Base-by-base conservation (phyloP, 495 filamentous ascomycete species). In the Usnea hakonensis region DNA sequence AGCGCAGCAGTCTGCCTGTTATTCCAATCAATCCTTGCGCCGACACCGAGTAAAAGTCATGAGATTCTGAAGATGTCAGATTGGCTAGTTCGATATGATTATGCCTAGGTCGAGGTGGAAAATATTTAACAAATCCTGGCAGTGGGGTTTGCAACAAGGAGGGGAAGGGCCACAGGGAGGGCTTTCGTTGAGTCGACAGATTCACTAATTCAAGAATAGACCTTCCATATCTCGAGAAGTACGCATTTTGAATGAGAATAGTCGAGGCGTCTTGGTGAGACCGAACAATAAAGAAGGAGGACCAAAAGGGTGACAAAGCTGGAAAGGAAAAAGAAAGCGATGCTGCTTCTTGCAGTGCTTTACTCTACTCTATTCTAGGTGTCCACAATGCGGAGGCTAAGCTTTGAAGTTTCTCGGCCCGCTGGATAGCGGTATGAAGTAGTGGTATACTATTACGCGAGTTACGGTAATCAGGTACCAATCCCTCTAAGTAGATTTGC, bases 1-100 rank as follows among this genome's bases (percentile, higher is more conserved):
- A 61, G 58, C 50, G 57, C 58, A 40, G 41, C 57, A 30, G 35
- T 57, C 16, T 26, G 38, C 57, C 40, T 35, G n/a, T 33, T 4
- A 14, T 11, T 26, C 50, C 37, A 9, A 30, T 43, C 28, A 44
- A 62, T 17, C 60, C 17, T 28, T 28, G 14, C 19, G 32, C n/a
- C 28, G 28, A 11, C 16, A 23, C 60, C 40, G 1, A 23, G 11
- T 17, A 60, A 35, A 28, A 37, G 26, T 56, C 54, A 62, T 62
- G 11, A 30, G 28, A 37, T 9, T 17, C 21, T 19, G n/a, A 19
- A 19, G 26, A 30, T 1, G 32, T 36, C 14, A n/a, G 3, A 30
- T 53, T 36, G 21, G 26, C 7, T 60, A 16, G 13, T 19, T 2
- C 40, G n/a, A 46, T 23, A 6, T 26, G 43, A 46, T 46, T 13